Conservation (phyloP, 2,329 filamentous ascomycete genomes). For the Atkinsonella texensis region DNA sequence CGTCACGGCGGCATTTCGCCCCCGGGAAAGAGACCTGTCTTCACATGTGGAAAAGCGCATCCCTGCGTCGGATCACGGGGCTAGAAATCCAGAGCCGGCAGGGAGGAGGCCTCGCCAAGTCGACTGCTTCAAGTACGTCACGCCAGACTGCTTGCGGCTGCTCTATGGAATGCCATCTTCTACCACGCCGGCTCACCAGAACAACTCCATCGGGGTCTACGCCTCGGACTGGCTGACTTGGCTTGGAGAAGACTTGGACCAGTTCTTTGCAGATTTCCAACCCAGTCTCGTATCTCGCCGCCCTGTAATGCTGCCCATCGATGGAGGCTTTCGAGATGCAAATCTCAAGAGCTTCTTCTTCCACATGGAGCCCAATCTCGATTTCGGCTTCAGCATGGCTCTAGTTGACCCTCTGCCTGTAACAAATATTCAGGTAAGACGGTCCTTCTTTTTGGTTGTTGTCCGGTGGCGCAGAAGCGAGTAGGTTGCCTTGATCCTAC, state of each 20-base stretch:
- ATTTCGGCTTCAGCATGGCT: background rate
- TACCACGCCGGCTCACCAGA: background rate
- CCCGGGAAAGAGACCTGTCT: background rate
- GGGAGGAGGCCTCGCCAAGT: background rate
- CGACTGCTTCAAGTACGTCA: background rate
- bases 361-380: background rate
- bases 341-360: background rate
- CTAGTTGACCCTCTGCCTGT: background rate
- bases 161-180: background rate
- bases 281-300: background rate
- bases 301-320: background rate
- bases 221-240: background rate
- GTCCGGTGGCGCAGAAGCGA: background rate
- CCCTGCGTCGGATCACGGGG: too few relatives aligned
- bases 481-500: too few relatives aligned
- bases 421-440: background rate
- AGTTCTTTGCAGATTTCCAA: background rate
- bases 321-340: background rate
- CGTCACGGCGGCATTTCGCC: background rate
- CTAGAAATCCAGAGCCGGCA: too few relatives aligned
- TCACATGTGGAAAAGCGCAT: background rate
- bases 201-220: background rate
- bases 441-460: background rate
- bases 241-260: background rate
- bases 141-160: background rate